A percentile compares a stretch with the other conserved stretches of the same genome.
Evolutionary conservation across 768 basidiomycete species (phyloP).

Genomic region (Sporobolomyces roseus): DNA sequence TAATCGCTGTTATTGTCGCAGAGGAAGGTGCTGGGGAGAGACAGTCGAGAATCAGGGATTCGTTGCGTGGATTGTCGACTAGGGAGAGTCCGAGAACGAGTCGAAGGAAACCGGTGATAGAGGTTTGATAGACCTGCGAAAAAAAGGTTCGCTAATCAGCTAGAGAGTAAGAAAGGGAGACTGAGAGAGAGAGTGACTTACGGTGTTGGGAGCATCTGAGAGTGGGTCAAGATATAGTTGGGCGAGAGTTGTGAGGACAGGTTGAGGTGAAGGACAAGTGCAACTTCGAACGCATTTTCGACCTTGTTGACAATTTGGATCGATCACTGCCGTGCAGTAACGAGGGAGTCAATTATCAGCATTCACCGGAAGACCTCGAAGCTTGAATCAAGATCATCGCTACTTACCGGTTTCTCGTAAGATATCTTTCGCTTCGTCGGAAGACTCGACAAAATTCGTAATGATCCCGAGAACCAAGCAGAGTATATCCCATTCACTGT

Average conservation of each 20-base stretch:
- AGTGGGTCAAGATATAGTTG: slow-evolving; percentile 27
- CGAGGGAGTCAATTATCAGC: too few species aligned
- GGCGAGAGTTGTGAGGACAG: slow-evolving; percentile 1
- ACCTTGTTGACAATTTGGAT: slow-evolving; percentile 2
- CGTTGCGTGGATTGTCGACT: slow-evolving; percentile 26
- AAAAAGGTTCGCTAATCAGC: neutral
- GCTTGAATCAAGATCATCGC: neutral
- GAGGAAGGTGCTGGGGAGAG: neutral
- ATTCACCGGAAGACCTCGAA: neutral
- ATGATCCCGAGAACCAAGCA: slow-evolving; percentile 31
- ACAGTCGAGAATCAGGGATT: slow-evolving; percentile 11
- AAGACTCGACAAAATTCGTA: slow-evolving; percentile 30
- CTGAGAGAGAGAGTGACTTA: neutral
- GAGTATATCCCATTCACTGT: slow-evolving; percentile 28
- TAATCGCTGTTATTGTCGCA: neutral
- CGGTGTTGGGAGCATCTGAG: slow-evolving; percentile 24
- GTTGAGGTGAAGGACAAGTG: slow-evolving; percentile 1
- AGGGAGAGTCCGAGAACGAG: slow-evolving; percentile 31
- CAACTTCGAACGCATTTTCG: slow-evolving; percentile 14
- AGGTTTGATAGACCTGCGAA: slow-evolving; percentile 25
- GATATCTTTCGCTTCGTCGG: neutral
- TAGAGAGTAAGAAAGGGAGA: neutral
- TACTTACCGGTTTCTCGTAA: slow-evolving; percentile 22
- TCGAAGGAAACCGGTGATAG: slow-evolving; percentile 32
- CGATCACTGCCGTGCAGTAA: neutral